Evolutionary conservation across 2,329 filamentous ascomycete genomes (phyloP).

Genomic region (Penicillium sp.): DNA sequence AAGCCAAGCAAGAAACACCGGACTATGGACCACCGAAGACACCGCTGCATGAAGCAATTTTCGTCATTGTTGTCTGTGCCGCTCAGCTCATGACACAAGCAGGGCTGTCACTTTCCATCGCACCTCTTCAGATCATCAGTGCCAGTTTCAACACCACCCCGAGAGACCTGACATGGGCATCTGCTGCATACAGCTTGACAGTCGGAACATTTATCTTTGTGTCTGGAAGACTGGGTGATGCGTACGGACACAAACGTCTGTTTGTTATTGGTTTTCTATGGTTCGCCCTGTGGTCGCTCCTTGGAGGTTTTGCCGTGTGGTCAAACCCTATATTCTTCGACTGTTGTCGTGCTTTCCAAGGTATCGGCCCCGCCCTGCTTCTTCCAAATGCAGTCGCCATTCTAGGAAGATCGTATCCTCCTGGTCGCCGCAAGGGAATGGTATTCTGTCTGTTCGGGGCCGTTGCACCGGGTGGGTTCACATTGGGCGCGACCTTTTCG

Average conservation of each 20-base stretch:
- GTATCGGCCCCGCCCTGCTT: constrained; percentile 59
- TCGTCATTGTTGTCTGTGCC: constrained; percentile 32
- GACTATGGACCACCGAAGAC: constrained; percentile 10
- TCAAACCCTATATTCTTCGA: constrained; percentile 49
- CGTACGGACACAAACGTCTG: constrained; percentile 38
- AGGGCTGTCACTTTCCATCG: constrained; percentile 48
- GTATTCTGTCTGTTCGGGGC: constrained; percentile 55
- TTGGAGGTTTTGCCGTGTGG: constrained; percentile 38
- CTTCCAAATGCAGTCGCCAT: constrained; percentile 65
- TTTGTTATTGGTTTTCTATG: constrained; percentile 38
- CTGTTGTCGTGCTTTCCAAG: constrained; percentile 55
- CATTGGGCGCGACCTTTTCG: constrained; percentile 43
- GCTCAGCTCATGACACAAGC: constrained; percentile 45
- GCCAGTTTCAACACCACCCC: constrained; percentile 45
- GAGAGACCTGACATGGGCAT: constrained; percentile 53
- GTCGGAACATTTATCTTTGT: constrained; percentile 37
- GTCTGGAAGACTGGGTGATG: constrained; percentile 38
- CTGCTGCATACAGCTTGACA: constrained; percentile 54
- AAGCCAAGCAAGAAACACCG: constrained; percentile 8
- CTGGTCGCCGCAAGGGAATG: constrained; percentile 58
- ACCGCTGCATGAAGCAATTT: constrained; percentile 25
- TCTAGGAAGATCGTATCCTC: constrained; percentile 57
- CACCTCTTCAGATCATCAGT: constrained; percentile 50
- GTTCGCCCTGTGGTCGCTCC: constrained; percentile 38
- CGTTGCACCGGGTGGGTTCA: constrained; percentile 46